Percentiles rank a stretch among this genome's conserved stretches.
phyloP scores from a whole-genome alignment of 495 filamentous ascomycete species.

The Arthonia radiata region DNA sequence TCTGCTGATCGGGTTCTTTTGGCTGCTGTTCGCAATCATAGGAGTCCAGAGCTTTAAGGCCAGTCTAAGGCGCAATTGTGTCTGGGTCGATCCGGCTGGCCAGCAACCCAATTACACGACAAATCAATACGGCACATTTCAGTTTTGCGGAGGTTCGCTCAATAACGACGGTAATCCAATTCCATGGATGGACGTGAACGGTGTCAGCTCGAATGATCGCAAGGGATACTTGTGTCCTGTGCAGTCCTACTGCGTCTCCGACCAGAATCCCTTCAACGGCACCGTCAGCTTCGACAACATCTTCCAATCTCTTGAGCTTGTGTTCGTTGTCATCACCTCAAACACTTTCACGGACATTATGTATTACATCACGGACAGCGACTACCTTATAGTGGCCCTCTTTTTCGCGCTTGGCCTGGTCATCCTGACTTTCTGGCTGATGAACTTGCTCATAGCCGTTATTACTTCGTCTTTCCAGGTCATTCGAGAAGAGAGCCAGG shows the following conservation, averaged over 20 bases:
- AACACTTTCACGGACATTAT: constrained; percentile 91
- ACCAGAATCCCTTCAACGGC: constrained; percentile 53
- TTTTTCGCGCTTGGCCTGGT: constrained; percentile 75
- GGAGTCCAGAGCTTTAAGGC: constrained; percentile 96
- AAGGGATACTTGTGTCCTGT: constrained; percentile 86
- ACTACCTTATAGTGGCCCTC: constrained; percentile 63
- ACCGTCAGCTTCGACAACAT: constrained; percentile 95
- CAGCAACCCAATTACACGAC: constrained; percentile 9
- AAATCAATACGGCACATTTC: constrained; percentile 28
- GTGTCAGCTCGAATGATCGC: constrained; percentile 21
- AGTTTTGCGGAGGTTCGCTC: constrained; percentile 72
- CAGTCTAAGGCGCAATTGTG: constrained; percentile 65
- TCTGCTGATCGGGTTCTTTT: constrained; percentile 94
- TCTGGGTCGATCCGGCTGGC: constrained; percentile 41
- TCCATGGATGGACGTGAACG: constrained; percentile 38
- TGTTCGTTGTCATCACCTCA: constrained; percentile 97
- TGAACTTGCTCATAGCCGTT: constrained; percentile 89
- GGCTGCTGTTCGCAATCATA: constrained; percentile 92
- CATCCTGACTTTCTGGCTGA: constrained; percentile 88
- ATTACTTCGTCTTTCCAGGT: constrained; percentile 98
- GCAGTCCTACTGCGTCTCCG: constrained; percentile 60
- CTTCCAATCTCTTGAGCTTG: constrained; percentile 64
- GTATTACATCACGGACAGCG: constrained; percentile 75
- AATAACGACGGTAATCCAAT: constrained; percentile 24
- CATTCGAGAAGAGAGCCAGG: constrained; percentile 85